phyloP scores from a whole-genome alignment of 2,329 filamentous ascomycete species.

The Colletotrichum sp. region DNA sequence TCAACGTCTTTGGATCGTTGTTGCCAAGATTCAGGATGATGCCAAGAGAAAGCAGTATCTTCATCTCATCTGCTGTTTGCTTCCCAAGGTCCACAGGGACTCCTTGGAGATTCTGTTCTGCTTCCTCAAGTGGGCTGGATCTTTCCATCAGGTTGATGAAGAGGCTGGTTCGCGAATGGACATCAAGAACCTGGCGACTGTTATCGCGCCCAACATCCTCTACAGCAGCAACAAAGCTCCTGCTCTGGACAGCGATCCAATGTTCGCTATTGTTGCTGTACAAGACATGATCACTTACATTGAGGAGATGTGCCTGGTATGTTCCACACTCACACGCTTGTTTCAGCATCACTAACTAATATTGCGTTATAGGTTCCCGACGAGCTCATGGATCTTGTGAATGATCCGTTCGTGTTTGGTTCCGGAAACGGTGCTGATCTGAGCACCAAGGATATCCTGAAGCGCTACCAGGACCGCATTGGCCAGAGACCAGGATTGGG shows the following conservation, averaged over 20 bases:
- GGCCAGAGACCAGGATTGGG: constrained; percentile 61
- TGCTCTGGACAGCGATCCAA: constrained; percentile 83
- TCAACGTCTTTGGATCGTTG: constrained; percentile 87
- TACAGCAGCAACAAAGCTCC: constrained; percentile 71
- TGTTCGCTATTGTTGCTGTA: constrained; percentile 91
- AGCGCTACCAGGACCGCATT: constrained; percentile 83
- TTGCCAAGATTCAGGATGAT: constrained; percentile 84
- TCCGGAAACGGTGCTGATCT: constrained; percentile 78
- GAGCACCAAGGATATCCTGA: constrained; percentile 96
- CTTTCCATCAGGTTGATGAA: constrained; percentile 96
- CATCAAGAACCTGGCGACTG: constrained; percentile 94
- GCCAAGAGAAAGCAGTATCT: constrained; percentile 84
- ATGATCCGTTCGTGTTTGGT: constrained; percentile 82
- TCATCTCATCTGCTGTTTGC: constrained; percentile 88
- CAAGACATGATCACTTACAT: constrained; percentile 91
- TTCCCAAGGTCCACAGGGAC: constrained; percentile 92
- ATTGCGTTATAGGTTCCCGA: constrained; percentile 77
- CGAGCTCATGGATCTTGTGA: constrained; percentile 85
- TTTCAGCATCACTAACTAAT: constrained; percentile 19
- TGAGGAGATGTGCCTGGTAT: constrained; percentile 96
- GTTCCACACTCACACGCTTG: not conserved
- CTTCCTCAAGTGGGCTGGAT: constrained; percentile 97
- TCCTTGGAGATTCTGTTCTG: constrained; percentile 94
- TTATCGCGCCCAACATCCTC: constrained; percentile 95
- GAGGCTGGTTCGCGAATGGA: constrained; percentile 99